Percentiles rank a stretch among this genome's conserved stretches.
phyloP scores from a whole-genome alignment of 139 green algal genomes.

The Chlorella sp. region DNA sequence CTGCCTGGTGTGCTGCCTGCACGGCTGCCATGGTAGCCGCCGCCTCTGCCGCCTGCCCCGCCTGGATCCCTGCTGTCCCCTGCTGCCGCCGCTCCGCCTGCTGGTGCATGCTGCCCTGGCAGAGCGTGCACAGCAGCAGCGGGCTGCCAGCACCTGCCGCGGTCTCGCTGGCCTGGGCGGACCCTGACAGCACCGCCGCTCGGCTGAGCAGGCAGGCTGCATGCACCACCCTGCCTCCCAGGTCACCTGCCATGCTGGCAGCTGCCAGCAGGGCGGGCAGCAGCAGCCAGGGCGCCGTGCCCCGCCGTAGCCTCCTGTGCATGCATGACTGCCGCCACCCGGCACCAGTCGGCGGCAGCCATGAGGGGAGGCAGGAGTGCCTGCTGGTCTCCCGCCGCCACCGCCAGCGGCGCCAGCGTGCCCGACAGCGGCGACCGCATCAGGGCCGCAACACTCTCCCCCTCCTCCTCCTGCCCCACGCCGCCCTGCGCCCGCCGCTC shows the following conservation, averaged over 20 bases:
- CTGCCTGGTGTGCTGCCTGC: slow-evolving; percentile 3
- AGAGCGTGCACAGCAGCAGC: slow-evolving; percentile 21
- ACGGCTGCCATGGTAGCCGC: neutral
- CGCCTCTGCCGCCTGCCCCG: neutral
- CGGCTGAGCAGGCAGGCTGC: slow-evolving; percentile 1
- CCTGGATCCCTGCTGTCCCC: neutral
- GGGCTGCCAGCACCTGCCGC: neutral
- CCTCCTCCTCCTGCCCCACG: neutral
- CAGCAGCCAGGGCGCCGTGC: slow-evolving; percentile 31
- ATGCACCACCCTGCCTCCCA: slow-evolving; percentile 20
- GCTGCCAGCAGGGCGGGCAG: slow-evolving; percentile 18
- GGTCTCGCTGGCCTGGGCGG: neutral
- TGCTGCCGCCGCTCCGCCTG: neutral
- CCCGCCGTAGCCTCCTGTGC: neutral
- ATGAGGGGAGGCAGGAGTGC: slow-evolving; percentile 27
- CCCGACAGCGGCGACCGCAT: slow-evolving; percentile 26
- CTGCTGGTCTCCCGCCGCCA: neutral
- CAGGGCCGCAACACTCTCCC: neutral
- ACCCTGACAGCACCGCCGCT: neutral
- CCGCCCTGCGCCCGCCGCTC: neutral
- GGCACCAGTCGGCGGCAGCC: slow-evolving; percentile 30
- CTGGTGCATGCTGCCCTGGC: slow-evolving; percentile 7
- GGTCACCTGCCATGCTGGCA: neutral
- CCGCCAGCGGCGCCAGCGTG: neutral
- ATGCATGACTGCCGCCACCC: neutral